Evolutionary conservation across 129 eudicot genomes (phyloP), one percentile per base, ranked within the genome.

Genomic region (Artemisia tridentata): DNA sequence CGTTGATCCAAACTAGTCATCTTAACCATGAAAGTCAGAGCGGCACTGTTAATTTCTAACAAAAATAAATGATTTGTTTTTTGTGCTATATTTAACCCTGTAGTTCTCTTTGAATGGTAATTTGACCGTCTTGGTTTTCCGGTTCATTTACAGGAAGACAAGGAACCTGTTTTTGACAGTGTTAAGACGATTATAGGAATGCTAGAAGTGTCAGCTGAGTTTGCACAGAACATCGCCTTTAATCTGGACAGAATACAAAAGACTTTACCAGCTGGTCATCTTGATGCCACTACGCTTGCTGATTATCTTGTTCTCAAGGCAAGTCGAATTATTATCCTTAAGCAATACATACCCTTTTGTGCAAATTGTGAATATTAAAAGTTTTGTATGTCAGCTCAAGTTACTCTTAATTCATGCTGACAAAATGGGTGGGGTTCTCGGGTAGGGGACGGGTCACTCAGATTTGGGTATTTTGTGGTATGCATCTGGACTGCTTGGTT

Each of bases 231-330:
- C 67, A 79, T 95, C 27, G 82, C 86, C n/a, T 95, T 81, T 70
- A 88, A 95, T 59, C 60, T 54, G 52, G 99, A 95, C 56, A 95
- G 84, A 78, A 95, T 95, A 65, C 75, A 73, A 64, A 90, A 81
- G 41, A 81, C 96, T 75, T 80, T 95, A 41, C 96, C 99, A 68
- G 97, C 97, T 60, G 99, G 99, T 50, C 95, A 95, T 84, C 90
- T 88, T 77, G 99, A 86, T 74, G 89, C 99, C 68, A 90, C 91
- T 54, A 90, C 97, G 27, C 90, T 88, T 53, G 97, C 96, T 19
- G 99, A 95, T 84, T 95, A 90, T 84, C 97, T 95, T 78, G 99
- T 95, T 75, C 90, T 88, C 71, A 90, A 95, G 97, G 99, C 79
- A 77, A 84, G 86, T 78, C 16, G 17, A 27, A 59, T 20, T 4